These are phyloP conservation scores for Phytophthora melonis DNA, from an alignment of 352 stramenopile genomes.

Conservation along the genomic window DNA sequence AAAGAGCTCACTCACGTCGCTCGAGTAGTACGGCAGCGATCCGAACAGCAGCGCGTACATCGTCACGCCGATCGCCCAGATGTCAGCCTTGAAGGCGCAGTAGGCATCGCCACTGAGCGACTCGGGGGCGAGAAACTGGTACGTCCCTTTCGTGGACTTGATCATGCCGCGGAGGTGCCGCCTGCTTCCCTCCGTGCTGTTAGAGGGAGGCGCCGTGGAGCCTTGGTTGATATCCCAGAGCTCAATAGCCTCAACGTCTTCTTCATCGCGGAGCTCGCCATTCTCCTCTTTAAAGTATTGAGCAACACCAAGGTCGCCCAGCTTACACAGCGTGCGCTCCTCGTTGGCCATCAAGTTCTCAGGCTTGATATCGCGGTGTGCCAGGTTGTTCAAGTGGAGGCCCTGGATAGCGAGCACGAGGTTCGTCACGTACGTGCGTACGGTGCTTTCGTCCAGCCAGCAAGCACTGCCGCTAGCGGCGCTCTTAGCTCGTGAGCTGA, in stretches of 20 bases:
- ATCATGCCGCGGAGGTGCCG: slow-evolving; percentile 49
- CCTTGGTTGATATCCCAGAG: slow-evolving; percentile 52
- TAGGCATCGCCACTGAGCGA: slow-evolving; percentile 74
- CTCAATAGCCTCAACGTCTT: slow-evolving; percentile 57
- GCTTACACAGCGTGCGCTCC: slow-evolving; percentile 67
- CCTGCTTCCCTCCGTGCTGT: slow-evolving; percentile 4
- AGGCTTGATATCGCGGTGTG: slow-evolving; percentile 90
- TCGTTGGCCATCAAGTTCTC: slow-evolving; percentile 83
- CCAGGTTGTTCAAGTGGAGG: slow-evolving; percentile 77
- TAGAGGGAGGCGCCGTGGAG: slow-evolving; percentile 3
- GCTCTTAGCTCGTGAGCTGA: slow-evolving; percentile 51
- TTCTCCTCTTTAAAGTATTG: slow-evolving; percentile 77
- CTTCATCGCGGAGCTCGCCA: slow-evolving; percentile 59
- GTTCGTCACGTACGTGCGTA: slow-evolving; percentile 65
- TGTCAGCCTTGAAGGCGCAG: slow-evolving; percentile 87
- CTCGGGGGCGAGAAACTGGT: slow-evolving; percentile 79
- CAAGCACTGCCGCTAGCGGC: slow-evolving; percentile 39
- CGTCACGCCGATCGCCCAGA: slow-evolving; percentile 93
- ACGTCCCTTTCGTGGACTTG: slow-evolving; percentile 80
- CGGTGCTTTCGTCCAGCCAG: slow-evolving; percentile 53
- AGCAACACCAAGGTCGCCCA: slow-evolving; percentile 85
- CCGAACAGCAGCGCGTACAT: slow-evolving; percentile 92
- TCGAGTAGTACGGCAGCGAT: slow-evolving; percentile 90
- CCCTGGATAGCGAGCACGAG: slow-evolving; percentile 77
- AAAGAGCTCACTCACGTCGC: slow-evolving; percentile 88